Evolutionary conservation across 2,329 filamentous ascomycete species (phyloP), one percentile per base, ranked within the genome.

Genomic region (Phialemonium atrogriseum): DNA sequence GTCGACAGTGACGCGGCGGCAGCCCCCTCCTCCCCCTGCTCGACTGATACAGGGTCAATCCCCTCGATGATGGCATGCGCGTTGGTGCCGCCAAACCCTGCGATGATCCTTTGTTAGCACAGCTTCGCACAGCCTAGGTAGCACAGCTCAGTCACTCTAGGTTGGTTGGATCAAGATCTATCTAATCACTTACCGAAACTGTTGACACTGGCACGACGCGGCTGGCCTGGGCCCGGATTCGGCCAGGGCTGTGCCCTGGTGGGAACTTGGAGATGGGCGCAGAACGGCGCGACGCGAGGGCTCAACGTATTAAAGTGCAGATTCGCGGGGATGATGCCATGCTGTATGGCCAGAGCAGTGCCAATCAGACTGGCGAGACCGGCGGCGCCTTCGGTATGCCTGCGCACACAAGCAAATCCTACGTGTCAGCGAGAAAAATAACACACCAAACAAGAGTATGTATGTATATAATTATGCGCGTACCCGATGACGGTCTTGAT

Each of bases 41-140:
- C n/a, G n/a, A n/a, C n/a, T n/a, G n/a, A n/a, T 29, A 10, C 20
- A 20, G 27, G 21, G 23, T 30, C 28, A 12, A 29, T 35, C 15
- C 29, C 37, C 30, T 55, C 50, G 4, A 56, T 14, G 11, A 55
- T 46, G 11, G 44, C 39, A 32, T 56, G 52, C 2, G 41, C 45
- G 17, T 58, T 56, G 11, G 48, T 45, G 6, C 55, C 54, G 10
- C 55, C 55, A 35, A 43, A 57, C n/a, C n/a, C n/a, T n/a, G n/a
- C n/a, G n/a, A n/a, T n/a, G n/a, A n/a, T n/a, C n/a, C n/a, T n/a
- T n/a, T n/a, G n/a, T n/a, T n/a, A n/a, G n/a, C n/a, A n/a, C n/a
- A n/a, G n/a, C n/a, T n/a, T n/a, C n/a, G n/a, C n/a, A n/a, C n/a
- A n/a, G n/a, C n/a, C n/a, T n/a, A n/a, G n/a, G n/a, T n/a, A n/a